A percentile compares a stretch with the other conserved stretches of the same genome.
Evolutionary conservation across 495 filamentous ascomycete genomes (phyloP).

Genomic region (Aspergillus nidulans): DNA sequence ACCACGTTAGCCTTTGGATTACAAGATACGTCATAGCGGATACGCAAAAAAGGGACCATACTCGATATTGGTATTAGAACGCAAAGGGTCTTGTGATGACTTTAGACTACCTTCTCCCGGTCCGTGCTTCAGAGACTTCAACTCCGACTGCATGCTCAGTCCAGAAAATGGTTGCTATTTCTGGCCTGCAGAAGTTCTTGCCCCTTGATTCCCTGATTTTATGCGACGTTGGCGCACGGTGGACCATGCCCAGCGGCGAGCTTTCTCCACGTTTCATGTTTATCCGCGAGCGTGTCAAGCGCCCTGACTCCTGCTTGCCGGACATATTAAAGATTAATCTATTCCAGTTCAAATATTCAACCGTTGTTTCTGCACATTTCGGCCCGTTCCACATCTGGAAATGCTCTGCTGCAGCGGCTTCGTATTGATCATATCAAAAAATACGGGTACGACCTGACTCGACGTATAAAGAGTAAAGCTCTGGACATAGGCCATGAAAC

Average conservation of each 20-base stretch:
- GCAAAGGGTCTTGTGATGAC: too few relatives aligned
- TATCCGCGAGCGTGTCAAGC: not conserved
- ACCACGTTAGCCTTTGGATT: too few relatives aligned
- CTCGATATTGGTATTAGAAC: too few relatives aligned
- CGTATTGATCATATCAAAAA: not conserved
- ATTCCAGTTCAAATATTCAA: not conserved
- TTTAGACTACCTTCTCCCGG: too few relatives aligned
- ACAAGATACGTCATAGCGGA: too few relatives aligned
- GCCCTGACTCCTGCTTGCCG: not conserved
- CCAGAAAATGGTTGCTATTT: not conserved
- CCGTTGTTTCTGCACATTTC: not conserved
- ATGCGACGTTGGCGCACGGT: not conserved
- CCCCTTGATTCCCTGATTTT: not conserved
- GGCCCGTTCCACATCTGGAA: not conserved
- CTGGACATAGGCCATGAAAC: not conserved
- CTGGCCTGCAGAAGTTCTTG: not conserved
- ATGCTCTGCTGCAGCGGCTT: not conserved
- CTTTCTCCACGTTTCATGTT: constrained; percentile 9
- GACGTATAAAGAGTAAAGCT: not conserved
- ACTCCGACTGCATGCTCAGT: too few relatives aligned
- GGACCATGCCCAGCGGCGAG: not conserved
- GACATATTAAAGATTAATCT: not conserved
- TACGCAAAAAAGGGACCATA: too few relatives aligned
- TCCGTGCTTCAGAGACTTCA: too few relatives aligned
- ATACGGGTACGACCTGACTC: not conserved